Conservation (phyloP, 305 asterid genomes). For the Caryopteris hybrid region DNA sequence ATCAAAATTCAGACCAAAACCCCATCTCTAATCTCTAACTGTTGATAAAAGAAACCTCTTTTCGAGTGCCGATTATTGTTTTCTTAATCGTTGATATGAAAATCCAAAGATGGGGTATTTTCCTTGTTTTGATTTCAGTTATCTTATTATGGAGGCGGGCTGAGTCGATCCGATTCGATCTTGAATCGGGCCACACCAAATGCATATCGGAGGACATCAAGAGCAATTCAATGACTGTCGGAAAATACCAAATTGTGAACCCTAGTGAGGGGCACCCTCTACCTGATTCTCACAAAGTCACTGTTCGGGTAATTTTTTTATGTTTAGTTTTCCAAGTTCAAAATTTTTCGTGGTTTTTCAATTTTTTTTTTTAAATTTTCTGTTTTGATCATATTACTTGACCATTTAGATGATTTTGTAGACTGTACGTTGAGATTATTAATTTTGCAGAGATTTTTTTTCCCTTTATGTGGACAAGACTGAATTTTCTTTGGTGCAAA, state of each 20-base stretch:
- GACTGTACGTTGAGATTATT: neutral
- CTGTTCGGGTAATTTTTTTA: conserved; percentile 66
- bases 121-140: conserved; percentile 34
- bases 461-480: neutral
- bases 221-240: conserved; percentile 89
- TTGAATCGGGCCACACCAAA: conserved; percentile 79
- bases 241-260: conserved; percentile 78
- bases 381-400: neutral
- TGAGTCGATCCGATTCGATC: conserved; percentile 73
- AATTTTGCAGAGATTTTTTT: neutral
- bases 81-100: conserved; percentile 24
- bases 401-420: neutral
- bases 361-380: neutral
- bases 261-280: conserved; percentile 76
- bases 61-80: neutral
- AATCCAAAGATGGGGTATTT: conserved; percentile 22
- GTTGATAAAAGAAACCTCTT: neutral
- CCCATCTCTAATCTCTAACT: too few relatives aligned
- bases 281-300: conserved; percentile 82
- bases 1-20: conserved; percentile 10
- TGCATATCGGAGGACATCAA: conserved; percentile 93
- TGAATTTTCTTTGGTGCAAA: neutral
- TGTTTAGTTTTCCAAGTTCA: neutral
- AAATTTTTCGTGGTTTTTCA: neutral
- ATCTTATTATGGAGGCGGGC: conserved; percentile 42